phyloP scores from a whole-genome alignment of 139 green algal species.

The Desmodesmus armatus region DNA sequence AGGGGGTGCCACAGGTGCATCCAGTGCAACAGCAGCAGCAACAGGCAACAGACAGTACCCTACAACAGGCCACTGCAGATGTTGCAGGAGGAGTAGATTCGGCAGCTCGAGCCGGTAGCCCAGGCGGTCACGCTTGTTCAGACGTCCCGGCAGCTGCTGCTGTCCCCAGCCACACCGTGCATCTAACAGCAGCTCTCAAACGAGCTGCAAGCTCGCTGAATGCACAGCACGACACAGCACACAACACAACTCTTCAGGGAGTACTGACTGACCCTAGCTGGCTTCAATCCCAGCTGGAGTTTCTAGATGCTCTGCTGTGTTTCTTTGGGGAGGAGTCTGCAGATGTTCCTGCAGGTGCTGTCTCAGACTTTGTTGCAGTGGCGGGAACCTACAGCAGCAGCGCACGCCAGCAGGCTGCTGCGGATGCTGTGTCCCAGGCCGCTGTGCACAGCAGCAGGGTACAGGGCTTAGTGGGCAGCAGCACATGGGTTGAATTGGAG shows the following conservation, averaged over 20 bases:
- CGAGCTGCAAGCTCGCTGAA: background rate
- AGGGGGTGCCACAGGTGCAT: background rate
- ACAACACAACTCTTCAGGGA: no score
- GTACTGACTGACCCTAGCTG: background rate
- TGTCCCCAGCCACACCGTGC: background rate
- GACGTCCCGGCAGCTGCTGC: background rate
- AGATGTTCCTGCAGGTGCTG: constrained; percentile 1
- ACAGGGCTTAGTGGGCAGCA: background rate
- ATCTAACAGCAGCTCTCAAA: background rate
- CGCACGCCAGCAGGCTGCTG: background rate
- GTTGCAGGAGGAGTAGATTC: background rate
- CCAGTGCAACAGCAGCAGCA: constrained; percentile 28
- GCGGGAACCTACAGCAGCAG: background rate
- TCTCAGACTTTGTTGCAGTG: background rate
- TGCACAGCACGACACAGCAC: background rate
- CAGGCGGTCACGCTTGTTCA: background rate
- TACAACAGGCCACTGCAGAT: background rate
- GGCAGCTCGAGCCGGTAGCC: background rate
- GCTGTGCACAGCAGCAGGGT: constrained; percentile 9
- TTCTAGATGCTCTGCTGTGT: constrained; percentile 6
- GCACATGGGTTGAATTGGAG: background rate
- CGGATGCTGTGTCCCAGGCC: background rate
- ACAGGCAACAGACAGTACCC: background rate
- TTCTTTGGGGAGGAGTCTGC: constrained; percentile 14
- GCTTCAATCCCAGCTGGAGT: background rate